These are phyloP conservation scores for Dothidotthia symphoricarpi DNA, from an alignment of 2,329 filamentous ascomycete genomes.

Conservation along the genomic window DNA sequence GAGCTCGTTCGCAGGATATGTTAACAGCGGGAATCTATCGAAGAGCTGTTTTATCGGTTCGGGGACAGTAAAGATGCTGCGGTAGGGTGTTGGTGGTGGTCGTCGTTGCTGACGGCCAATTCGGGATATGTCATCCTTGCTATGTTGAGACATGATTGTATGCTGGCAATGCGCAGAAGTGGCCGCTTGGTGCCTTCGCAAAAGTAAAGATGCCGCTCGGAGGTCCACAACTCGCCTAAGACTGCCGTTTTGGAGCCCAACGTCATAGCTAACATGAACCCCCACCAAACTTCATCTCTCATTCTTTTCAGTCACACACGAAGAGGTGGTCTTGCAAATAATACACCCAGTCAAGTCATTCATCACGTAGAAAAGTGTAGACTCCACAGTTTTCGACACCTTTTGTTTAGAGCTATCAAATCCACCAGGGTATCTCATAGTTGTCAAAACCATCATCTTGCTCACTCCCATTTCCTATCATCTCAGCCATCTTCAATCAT, in stretches of 20 bases:
- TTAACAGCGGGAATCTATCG: constrained; percentile 74
- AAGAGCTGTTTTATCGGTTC: constrained; percentile 78
- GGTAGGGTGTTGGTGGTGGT: constrained; percentile 16
- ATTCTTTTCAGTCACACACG: no score
- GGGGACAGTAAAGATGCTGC: constrained; percentile 57
- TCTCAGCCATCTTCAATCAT: no score
- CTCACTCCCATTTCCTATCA: no score
- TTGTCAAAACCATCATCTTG: no score
- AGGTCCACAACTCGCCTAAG: constrained; percentile 27
- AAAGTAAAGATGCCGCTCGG: constrained; percentile 24
- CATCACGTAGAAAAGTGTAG: no score
- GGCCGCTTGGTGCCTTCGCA: constrained; percentile 9
- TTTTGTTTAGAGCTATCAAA: no score
- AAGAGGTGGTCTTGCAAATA: no score
- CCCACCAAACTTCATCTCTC: no score
- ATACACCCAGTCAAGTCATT: no score
- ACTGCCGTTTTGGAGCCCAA: constrained; percentile 15
- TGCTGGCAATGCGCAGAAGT: constrained; percentile 6
- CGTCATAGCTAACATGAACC: no score
- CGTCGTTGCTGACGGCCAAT: constrained; percentile 5
- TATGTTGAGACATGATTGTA: constrained; percentile 24
- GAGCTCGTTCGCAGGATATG: constrained; percentile 72
- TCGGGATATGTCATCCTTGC: constrained; percentile 7
- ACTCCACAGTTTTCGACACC: no score
- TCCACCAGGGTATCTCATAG: no score